Evolutionary conservation across 768 basidiomycete genomes (phyloP), one percentile per base, ranked within the genome.

Genomic region (Imleria badia): DNA sequence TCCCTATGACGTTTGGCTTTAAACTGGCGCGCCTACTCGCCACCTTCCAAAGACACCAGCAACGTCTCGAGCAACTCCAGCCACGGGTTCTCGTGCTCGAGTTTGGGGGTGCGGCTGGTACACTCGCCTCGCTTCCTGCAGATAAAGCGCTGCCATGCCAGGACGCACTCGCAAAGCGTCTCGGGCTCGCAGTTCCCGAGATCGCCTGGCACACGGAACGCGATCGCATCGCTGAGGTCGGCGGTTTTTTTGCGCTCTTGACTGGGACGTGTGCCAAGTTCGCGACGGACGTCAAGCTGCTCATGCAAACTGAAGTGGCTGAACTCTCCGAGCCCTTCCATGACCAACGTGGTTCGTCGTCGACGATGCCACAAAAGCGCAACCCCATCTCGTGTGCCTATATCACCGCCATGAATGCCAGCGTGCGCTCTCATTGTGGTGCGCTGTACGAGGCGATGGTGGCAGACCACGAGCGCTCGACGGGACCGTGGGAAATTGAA

Each of bases 331-430:
- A 79, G 55, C 77, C 77, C 3, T 79, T 72, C 46, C 66, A 75
- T 31, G 62, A 71, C 12, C 72, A 78, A 43, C 74, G 76, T 19
- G 77, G 77, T 1, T 78, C 75, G 9, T 79, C 77, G 54, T 76
- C 74, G 55, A 78, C 78, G 15, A 79, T 79, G 78, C 78, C 76
- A 19, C 78, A 79, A 55, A 79, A 79, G 48, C 72, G 78, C n/a
- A 79, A 79, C 50, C 76, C 76, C 0, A 75, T 78, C 35, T 74
- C 74, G 3, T 72, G 75, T 45, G 76, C 69, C 1, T 79, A 79
- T 56, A 75, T 79, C 48, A 75, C 74, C 1, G 73, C 76, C 6
- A 75, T 78, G 70, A 63, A 72, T 20, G 68, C 73, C 20, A 75
- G 72, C 17, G 72, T 79, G 51, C 73, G 73, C 13, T 72, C 78